Percentiles rank a stretch among this genome's conserved stretches.
phyloP scores from a whole-genome alignment of 2,329 filamentous ascomycete genomes.

The Colletotrichum chlorophyti region DNA sequence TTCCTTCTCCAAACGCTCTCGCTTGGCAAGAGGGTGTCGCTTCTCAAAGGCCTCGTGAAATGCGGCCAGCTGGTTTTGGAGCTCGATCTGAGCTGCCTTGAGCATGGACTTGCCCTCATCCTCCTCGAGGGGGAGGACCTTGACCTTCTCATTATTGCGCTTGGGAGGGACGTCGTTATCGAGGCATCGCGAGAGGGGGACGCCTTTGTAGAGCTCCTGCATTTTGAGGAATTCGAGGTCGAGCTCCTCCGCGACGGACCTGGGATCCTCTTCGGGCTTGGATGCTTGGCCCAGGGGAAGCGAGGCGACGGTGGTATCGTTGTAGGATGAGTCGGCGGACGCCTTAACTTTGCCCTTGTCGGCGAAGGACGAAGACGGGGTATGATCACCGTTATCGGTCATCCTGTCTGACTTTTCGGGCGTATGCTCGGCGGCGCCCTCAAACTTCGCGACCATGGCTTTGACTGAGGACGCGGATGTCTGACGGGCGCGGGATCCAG shows the following conservation, averaged over 20 bases:
- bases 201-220: conserved; percentile 16
- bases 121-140: conserved; percentile 1
- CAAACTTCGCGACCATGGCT: conserved; percentile 24
- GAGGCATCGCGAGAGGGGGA: conserved; percentile 14
- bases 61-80: conserved; percentile 12
- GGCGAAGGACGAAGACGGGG: neutral
- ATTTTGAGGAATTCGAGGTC: conserved; percentile 22
- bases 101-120: conserved; percentile 16
- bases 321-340: neutral
- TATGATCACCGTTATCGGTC: neutral
- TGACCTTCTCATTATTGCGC: conserved; percentile 1
- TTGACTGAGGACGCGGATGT: conserved; percentile 21
- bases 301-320: neutral
- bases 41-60: conserved; percentile 1
- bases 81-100: conserved; percentile 12
- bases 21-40: conserved; percentile 16
- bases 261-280: neutral
- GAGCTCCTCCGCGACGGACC: neutral
- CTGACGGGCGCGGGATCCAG: conserved; percentile 6
- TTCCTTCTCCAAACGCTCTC: conserved; percentile 10
- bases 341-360: conserved; percentile 10
- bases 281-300: neutral
- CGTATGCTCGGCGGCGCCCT: neutral
- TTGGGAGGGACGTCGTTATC: conserved; percentile 16
- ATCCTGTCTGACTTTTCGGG: neutral